Evolutionary conservation across 345 rosid genomes (phyloP).

Genomic region (Cardiospermum halicacabum): DNA sequence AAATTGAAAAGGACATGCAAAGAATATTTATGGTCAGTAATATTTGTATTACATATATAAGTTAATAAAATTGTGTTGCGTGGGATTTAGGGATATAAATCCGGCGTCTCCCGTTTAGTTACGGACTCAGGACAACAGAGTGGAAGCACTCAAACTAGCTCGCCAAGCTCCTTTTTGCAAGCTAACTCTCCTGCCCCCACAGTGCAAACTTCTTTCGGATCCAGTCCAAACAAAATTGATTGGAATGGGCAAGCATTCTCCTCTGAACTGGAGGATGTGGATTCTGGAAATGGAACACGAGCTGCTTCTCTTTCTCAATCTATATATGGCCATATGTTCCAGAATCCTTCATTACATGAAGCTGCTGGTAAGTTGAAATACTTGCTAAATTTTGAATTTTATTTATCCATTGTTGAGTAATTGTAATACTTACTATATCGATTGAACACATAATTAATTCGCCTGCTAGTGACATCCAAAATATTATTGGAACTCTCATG

Average conservation of each 20-base stretch:
- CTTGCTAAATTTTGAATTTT: constrained; percentile 4
- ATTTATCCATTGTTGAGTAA: not conserved
- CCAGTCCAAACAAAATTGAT: constrained; percentile 27
- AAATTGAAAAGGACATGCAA: not conserved
- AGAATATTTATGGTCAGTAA: constrained; percentile 1
- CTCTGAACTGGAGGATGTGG: constrained; percentile 39
- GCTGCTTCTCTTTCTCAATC: constrained; percentile 20
- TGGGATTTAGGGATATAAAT: constrained; percentile 43
- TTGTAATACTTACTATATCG: not conserved
- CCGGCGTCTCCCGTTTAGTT: constrained; percentile 29
- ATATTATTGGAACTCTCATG: constrained; percentile 1
- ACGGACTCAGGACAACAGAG: constrained; percentile 27
- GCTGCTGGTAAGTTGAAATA: constrained; percentile 28
- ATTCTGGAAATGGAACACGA: constrained; percentile 23
- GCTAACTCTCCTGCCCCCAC: constrained; percentile 27
- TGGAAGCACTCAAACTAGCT: constrained; percentile 33
- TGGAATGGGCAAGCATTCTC: constrained; percentile 35
- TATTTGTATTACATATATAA: constrained; percentile 6
- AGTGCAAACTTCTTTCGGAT: constrained; percentile 28
- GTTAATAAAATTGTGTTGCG: not conserved
- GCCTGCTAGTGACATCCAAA: not conserved
- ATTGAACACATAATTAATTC: not conserved
- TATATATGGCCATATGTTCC: constrained; percentile 10
- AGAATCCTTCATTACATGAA: constrained; percentile 25
- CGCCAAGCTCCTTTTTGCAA: constrained; percentile 26